phyloP scores from a whole-genome alignment of 2,329 filamentous ascomycete species.

The Cladosporium sp. region DNA sequence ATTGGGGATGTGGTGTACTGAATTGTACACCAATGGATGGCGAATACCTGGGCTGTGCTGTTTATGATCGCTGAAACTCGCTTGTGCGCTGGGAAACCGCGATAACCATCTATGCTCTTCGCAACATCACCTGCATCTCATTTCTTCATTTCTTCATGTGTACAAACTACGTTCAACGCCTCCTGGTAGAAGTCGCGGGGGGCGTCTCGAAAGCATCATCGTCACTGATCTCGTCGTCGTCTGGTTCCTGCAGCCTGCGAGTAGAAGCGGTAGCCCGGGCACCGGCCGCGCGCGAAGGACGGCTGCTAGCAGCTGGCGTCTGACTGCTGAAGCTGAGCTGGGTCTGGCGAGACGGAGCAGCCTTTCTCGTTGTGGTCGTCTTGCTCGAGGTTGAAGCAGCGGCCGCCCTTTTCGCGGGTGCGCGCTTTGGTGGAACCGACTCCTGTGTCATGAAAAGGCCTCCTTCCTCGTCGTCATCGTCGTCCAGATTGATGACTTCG shows the following conservation, averaged over 20 bases:
- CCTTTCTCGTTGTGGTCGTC: constrained; percentile 4
- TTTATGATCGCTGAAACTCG: background rate
- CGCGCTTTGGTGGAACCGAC: constrained; percentile 25
- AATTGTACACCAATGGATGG: constrained; percentile 9
- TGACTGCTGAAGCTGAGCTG: constrained; percentile 45
- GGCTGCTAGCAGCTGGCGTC: constrained; percentile 19
- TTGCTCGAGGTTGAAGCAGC: constrained; percentile 2
- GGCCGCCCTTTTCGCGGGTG: constrained; percentile 26
- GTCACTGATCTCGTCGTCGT: constrained; percentile 42
- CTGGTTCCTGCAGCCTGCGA: constrained; percentile 41
- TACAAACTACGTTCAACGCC: background rate
- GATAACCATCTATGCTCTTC: background rate
- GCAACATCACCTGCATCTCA: background rate
- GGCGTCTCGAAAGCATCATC: constrained; percentile 40
- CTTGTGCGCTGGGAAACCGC: background rate
- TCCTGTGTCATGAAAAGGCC: constrained; percentile 44
- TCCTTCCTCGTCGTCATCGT: constrained; percentile 48
- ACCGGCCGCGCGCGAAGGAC: background rate
- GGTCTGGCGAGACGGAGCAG: constrained; percentile 37
- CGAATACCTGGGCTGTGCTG: background rate
- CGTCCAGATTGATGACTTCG: constrained; percentile 43
- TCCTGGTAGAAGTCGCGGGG: constrained; percentile 1
- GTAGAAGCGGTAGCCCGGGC: constrained; percentile 25
- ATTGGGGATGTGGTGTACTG: constrained; percentile 1
- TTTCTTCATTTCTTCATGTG: background rate